Evolutionary conservation across 169 alveolate species (phyloP), one percentile per base, ranked within the genome.

Genomic region (Cryptosporidium felis): DNA sequence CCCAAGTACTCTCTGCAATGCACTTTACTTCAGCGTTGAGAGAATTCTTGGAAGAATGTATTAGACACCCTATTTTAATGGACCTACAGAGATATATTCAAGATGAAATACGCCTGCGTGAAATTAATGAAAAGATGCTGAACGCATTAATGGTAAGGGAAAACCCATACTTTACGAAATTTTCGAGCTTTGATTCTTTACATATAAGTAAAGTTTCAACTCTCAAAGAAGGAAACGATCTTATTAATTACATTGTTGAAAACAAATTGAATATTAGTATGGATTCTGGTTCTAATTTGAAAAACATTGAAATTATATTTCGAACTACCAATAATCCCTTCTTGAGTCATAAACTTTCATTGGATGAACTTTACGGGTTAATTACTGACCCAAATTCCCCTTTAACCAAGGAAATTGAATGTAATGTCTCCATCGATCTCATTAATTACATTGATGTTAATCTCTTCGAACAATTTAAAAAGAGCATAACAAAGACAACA

Each of bases 61-160:
- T 34, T 18, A 38, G 38, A 10, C 85, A 74, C 21, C 58, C 42
- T 21, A 74, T 74, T 38, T 74, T 41, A 12, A 74, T 74, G 44
- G 74, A 74, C 18, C 21, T 56, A n/a, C 36, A 12, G n/a, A 74
- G 26, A 12, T 51, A 36, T 74, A 36, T 74, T 8, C 85, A 74
- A 74, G 85, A 74, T 18, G 85, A 74, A 21, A 53, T 74, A 4
- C 5, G 12, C n/a, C 40, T 74, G 23, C 85, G 85, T 53, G 85
- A 74, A 51, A 51, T 74, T 2, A 74, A 74, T 34, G 59, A 74
- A 36, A 74, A 74, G 36, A 41, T 74, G 53, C 9, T 74, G 12
- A 74, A 56, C n/a, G 32, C 67, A 21, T 38, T 74, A 53, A 53
- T 74, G 10, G 38, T 28, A 18, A 36, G 23, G 3, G 85, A 53